Base-by-base conservation (phyloP, 2,329 filamentous ascomycete genomes). In the Phyllosticta capitalensis region DNA sequence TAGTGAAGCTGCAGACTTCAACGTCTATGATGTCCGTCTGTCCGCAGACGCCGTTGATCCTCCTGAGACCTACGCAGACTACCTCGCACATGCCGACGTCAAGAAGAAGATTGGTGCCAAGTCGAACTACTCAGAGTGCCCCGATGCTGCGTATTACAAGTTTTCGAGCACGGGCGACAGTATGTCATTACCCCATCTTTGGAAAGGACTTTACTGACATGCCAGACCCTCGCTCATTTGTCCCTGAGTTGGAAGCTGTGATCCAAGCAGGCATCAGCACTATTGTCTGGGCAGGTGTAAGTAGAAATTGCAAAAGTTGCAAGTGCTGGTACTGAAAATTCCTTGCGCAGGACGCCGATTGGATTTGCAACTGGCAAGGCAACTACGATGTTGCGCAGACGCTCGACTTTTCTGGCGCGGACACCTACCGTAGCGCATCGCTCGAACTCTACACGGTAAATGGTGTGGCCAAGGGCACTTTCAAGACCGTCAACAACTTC, bases 51-150 rank as follows among this genome's bases (percentile, higher is more conserved):
- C 38, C 20, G 51, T 53, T 5, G 52, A 60, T 9, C 58, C 58
- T 26, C 58, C 58, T 3, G 58, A 60, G 28, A 60, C 58, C 9
- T 60, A 60, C 48, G 53, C 38, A 38, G 49, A 78, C 5, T 85
- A 79, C 65, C 71, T 85, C 38, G 81, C 78, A 65, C 73, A 79
- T 55, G 72, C 75, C 9, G 76, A 76, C 61, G 80, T 83, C 0
- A 81, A 83, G 62, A 69, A 71, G 7, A 79, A 79, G 0, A 62
- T 73, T 4, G 70, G 70, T 9, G 58, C 58, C 10, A 38, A 52
- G 28, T 52, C 53, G 5, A 60, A 52, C 22, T 60, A 60, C 30
- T 12, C 28, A 2, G 55, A 58, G n/a, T 56, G 59, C 54, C 54
- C 72, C 81, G 1, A 80, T 79, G 49, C 63, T 2, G 58, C 33